A percentile compares a stretch with the other conserved stretches of the same genome.
phyloP scores from a whole-genome alignment of 768 basidiomycete species.

The Suillus placidus region DNA sequence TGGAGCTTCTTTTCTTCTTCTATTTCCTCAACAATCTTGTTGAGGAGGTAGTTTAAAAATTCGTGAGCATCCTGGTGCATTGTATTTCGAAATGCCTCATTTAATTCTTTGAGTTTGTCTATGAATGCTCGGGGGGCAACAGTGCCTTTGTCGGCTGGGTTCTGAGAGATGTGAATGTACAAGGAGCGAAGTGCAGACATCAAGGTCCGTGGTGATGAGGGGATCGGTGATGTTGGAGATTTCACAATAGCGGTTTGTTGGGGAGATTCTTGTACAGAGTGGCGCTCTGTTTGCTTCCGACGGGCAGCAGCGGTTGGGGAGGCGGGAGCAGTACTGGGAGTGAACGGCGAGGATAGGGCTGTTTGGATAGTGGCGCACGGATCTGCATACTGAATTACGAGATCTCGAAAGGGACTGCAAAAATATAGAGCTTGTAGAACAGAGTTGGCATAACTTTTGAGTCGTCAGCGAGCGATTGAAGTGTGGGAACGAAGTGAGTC shows the following conservation, averaged over 20 bases:
- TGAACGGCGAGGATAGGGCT: slow-evolving; percentile 29
- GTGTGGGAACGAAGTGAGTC: slow-evolving; percentile 21
- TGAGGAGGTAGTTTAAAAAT: slow-evolving; percentile 92
- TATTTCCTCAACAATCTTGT: slow-evolving; percentile 91
- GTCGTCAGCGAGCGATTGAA: slow-evolving; percentile 21
- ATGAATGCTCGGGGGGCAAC: slow-evolving; percentile 91
- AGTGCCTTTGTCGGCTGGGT: slow-evolving; percentile 79
- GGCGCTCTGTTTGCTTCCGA: slow-evolving; percentile 59
- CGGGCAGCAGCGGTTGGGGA: slow-evolving; percentile 41
- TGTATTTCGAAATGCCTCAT: slow-evolving; percentile 86
- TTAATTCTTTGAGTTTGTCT: slow-evolving; percentile 90
- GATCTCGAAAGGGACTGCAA: slow-evolving; percentile 89
- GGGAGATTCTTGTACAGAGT: slow-evolving; percentile 38
- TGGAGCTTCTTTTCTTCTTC: slow-evolving; percentile 64
- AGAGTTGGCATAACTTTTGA: slow-evolving; percentile 92
- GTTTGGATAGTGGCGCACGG: slow-evolving; percentile 43
- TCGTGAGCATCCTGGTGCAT: slow-evolving; percentile 99
- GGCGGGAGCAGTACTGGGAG: slow-evolving; percentile 24
- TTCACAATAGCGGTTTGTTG: slow-evolving; percentile 30
- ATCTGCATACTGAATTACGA: slow-evolving; percentile 73
- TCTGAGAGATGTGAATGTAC: slow-evolving; percentile 79
- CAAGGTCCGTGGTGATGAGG: slow-evolving; percentile 69
- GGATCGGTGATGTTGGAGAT: slow-evolving; percentile 48
- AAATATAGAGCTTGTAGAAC: slow-evolving; percentile 97
- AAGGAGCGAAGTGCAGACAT: slow-evolving; percentile 94